Evolutionary conservation across 1,284 basidiomycete genomes (phyloP), one percentile per base, ranked within the genome.

Genomic region (Ceratobasidium papillatum): DNA sequence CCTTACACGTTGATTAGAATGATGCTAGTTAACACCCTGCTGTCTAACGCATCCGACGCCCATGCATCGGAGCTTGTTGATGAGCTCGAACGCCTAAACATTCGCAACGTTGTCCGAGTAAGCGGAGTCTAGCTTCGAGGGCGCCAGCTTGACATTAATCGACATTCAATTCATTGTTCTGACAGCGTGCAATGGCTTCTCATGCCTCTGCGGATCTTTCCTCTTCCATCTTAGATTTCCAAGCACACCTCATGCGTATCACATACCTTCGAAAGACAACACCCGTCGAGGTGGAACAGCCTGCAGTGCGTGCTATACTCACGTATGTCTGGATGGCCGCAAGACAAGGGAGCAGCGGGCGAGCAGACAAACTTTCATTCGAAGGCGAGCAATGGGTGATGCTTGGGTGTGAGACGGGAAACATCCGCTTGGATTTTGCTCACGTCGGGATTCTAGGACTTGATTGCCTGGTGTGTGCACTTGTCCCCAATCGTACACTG

Each of bases 171-270:
- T 52, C 45, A 47, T 41, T 54, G 38, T 45, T 25, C 52, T 43
- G 65, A 27, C 79, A 96, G 94, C 90, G 92, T 74, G 86, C 95
- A 38, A 96, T 98, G 91, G 91, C 93, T 17, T 87, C 92, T 19
- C 93, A 94, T 80, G 91, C 91, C 30, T 90, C 92, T 54, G 94
- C 96, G 78, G 94, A 96, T 80, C 84, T 95, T 59, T 90, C 91
- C 2, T 94, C 92, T 0, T 93, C 91, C 76, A 94, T 98, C 69
- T 87, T 97, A 74, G 94, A 96, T 79, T 98, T 97, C 82, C 96
- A 98, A 85, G 90, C 92, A 51, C 95, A 95, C 81, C 90, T 95
- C 79, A 87, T 94, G 71, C 88, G 93, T 34, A 89, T 96, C 19
- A 90, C 91, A 1, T 91, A 94, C 79, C 88, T 91, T 65, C 91